Evolutionary conservation across 192 early-diverging fungal species (phyloP), one percentile per base, ranked within the genome.

Genomic region (Martensiomyces pterosporus): DNA sequence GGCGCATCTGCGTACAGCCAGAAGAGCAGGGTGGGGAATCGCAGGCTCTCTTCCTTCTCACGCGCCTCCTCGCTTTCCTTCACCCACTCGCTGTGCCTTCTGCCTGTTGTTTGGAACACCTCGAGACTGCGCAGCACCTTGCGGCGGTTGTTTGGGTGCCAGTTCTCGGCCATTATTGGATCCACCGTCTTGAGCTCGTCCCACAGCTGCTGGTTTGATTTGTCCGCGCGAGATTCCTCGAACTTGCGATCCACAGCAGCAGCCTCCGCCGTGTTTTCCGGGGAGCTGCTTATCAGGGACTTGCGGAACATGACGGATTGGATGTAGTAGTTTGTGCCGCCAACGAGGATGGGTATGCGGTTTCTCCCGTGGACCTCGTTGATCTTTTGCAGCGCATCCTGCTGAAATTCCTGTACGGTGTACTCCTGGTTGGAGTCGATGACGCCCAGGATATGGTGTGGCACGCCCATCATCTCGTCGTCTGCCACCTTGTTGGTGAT

Each of bases 261-360:
- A 24, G 22, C 17, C n/a, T 46, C 50, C 14, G 9, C 49, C 19
- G 16, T 39, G n/a, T 33, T 16, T 22, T 36, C 25, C 19, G 38
- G 34, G 33, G 16, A 21, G 46, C 49, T 47, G 57, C 61, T 55
- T 39, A 84, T 69, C 17, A 93, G 63, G 0, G 82, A 80, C 29
- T 91, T 78, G 26, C 80, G 66, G 80, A 87, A 99, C 26, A 99
- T 64, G 4, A 92, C 57, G 2, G 85, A 85, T 58, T 99, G 96
- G 23, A 99, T 83, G 63, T 99, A 99, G 67, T 99, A 99, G 57
- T 95, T 83, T 4, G 94, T 99, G 33, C 96, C 96, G 26, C 96
- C 96, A 6, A 94, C 93, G 6, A 99, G 68, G 9, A 99, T 83
- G 3, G 96, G 91, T 13, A 90, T 42, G 15, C 77, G 67, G 43